Evolutionary conservation across 352 stramenopile genomes (phyloP).

Genomic region (Blastocystis hominis): DNA sequence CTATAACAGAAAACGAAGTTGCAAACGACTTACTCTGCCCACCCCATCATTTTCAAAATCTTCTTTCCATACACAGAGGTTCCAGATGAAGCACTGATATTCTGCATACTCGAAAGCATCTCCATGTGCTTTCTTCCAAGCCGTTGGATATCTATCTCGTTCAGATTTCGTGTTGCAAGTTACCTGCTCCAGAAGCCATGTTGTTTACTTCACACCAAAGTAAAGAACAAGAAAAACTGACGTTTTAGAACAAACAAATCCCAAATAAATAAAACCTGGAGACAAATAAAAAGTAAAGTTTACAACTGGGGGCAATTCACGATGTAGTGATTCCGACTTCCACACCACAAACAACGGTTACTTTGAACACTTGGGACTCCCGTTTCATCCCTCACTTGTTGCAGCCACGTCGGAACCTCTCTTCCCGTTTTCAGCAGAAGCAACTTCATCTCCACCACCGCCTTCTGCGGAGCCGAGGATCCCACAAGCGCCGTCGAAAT

Average conservation of each 20-base stretch:
- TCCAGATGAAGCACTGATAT: not conserved
- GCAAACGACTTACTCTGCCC: not conserved
- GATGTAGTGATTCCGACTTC: not conserved
- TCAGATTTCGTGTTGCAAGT: not conserved
- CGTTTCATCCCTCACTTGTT: not conserved
- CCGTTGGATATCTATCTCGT: constrained; percentile 36
- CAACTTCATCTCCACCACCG: not conserved
- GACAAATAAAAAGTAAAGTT: not conserved
- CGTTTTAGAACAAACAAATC: not conserved
- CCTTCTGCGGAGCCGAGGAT: not conserved
- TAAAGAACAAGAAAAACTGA: constrained; percentile 3
- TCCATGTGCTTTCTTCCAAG: constrained; percentile 46
- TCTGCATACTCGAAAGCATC: constrained; percentile 19
- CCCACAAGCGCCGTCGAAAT: not conserved
- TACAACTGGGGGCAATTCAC: not conserved
- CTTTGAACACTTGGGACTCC: not conserved
- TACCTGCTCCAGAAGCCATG: constrained; percentile 40
- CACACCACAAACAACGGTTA: not conserved
- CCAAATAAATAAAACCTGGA: no score
- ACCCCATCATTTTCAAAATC: constrained; percentile 48
- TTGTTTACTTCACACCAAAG: not conserved
- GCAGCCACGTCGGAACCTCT: not conserved
- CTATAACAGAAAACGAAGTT: not conserved
- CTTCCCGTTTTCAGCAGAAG: not conserved
- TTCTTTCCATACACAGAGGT: constrained; percentile 43